These are phyloP conservation scores for Lachancea sp. DNA, from an alignment of 805 yeast species.

Conservation along the genomic window DNA sequence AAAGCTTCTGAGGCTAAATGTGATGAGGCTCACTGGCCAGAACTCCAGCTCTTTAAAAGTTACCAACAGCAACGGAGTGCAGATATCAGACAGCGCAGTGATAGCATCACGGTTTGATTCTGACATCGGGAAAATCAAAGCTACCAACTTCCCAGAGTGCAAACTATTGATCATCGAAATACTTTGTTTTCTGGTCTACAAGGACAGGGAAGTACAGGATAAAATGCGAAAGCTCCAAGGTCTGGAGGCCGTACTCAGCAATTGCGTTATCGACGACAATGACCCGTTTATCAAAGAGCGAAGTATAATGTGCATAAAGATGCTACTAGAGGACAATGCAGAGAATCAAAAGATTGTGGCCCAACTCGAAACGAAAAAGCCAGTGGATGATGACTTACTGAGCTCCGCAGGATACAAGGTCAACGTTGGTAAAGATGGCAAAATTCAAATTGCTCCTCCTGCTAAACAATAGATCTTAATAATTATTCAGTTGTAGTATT, in stretches of 20 bases:
- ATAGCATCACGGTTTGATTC: conserved; percentile 22
- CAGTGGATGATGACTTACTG: conserved; percentile 52
- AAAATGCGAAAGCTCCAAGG: conserved; percentile 58
- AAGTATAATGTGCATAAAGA: conserved; percentile 70
- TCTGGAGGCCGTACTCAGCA: conserved; percentile 63
- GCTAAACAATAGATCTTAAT: not conserved
- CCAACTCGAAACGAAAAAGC: conserved; percentile 65
- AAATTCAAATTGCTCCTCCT: conserved; percentile 41
- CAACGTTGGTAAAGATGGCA: conserved; percentile 58
- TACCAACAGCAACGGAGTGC: conserved; percentile 20
- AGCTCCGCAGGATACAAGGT: conserved; percentile 74
- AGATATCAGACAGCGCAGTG: conserved; percentile 29
- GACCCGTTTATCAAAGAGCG: conserved; percentile 87
- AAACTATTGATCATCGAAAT: conserved; percentile 64
- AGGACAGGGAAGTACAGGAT: conserved; percentile 57
- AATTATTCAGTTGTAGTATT: not conserved
- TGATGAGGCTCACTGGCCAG: conserved; percentile 20
- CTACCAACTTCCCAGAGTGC: conserved; percentile 51
- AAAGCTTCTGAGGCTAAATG: conserved; percentile 31
- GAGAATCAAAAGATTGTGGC: conserved; percentile 75
- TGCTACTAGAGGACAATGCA: conserved; percentile 54
- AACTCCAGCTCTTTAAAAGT: conserved; percentile 19
- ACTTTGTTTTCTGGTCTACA: conserved; percentile 49
- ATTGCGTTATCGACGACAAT: conserved; percentile 78
- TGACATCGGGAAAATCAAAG: conserved; percentile 15